phyloP scores from a whole-genome alignment of 2,329 filamentous ascomycete species.

The Sordariomycetes sp. region DNA sequence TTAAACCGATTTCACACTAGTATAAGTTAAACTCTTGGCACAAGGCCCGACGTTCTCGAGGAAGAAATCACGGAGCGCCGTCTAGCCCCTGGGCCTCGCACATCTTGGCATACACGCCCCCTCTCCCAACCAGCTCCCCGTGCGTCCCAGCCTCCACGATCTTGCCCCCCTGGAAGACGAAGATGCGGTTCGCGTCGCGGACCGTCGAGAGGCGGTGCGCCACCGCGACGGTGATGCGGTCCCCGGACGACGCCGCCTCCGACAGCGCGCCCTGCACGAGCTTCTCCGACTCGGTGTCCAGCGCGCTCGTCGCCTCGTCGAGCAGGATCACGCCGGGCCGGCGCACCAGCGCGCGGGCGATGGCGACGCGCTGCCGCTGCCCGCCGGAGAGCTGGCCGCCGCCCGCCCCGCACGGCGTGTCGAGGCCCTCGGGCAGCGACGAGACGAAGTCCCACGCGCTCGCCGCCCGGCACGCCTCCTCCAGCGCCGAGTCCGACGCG shows the following conservation, averaged over 20 bases:
- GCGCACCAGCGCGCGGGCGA: conserved; percentile 60
- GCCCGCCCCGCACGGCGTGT: conserved; percentile 53
- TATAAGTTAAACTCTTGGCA: no score
- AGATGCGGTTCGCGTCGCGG: conserved; percentile 52
- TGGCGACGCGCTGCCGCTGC: conserved; percentile 62
- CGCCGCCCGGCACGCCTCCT: conserved; percentile 39
- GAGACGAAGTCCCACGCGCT: conserved; percentile 46
- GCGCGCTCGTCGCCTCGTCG: conserved; percentile 57
- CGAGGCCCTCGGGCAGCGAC: conserved; percentile 47
- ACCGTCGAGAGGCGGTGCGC: conserved; percentile 47
- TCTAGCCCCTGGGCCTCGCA: conserved; percentile 26
- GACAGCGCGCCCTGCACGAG: conserved; percentile 55
- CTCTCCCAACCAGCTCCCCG: conserved; percentile 38
- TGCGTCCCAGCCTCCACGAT: conserved; percentile 54
- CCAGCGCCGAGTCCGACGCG: conserved; percentile 23
- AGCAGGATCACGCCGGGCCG: conserved; percentile 56
- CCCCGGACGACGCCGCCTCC: conserved; percentile 17
- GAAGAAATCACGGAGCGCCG: no score
- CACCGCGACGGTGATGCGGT: conserved; percentile 48
- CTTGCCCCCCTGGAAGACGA: conserved; percentile 45
- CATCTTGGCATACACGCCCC: conserved; percentile 43
- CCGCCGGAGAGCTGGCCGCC: conserved; percentile 63
- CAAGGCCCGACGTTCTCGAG: no score
- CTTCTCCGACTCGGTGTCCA: conserved; percentile 57
- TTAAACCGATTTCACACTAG: no score